Evolutionary conservation across 768 basidiomycete species (phyloP), one percentile per base, ranked within the genome.

Genomic region (Pulveroboletus ravenelii): DNA sequence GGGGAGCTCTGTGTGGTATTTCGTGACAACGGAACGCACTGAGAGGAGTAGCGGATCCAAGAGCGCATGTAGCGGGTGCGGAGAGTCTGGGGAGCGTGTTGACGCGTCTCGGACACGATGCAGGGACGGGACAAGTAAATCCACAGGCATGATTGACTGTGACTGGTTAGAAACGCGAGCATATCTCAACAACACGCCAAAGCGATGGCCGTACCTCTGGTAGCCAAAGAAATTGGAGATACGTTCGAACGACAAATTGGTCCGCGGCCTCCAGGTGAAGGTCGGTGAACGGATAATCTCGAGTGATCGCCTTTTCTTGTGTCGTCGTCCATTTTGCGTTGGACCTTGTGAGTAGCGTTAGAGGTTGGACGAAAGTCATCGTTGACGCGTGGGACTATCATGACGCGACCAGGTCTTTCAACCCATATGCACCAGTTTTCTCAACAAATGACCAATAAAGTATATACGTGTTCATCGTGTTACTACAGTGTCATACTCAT

Each of bases 171-270:
- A 51, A 35, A 53, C 50, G 44, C 43, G 52, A 30, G 36, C 39
- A 23, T 20, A 18, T 6, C 27, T 12, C 4, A 43, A 13, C 32
- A 10, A 10, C 29, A 13, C 9, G 34, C 6, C 25, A 30, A 20
- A 3, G 10, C 10, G 42, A 41, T 8, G 44, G n/a, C 6, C 67
- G 45, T 56, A 87, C 87, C 70, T 88, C 79, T 41, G 87, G 87
- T 38, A 89, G 75, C 86, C 87, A 89, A 7, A 89, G 74, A 56
- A 84, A 87, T 58, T 88, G 85, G 40, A 86, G 76, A 64, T 89
- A 89, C 3, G 74, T 81, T n/a, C 82, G 73, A 3, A 72, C 73
- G 20, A 84, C 75, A 59, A 76, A 82, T 54, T 84, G 77, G 15
- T 80, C 82, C 15, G 76, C 70, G 0, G 74, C 70, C 57, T 82